Evolutionary conservation across 306 rosid genomes (phyloP).

Genomic region (Inga leiocalycina): DNA sequence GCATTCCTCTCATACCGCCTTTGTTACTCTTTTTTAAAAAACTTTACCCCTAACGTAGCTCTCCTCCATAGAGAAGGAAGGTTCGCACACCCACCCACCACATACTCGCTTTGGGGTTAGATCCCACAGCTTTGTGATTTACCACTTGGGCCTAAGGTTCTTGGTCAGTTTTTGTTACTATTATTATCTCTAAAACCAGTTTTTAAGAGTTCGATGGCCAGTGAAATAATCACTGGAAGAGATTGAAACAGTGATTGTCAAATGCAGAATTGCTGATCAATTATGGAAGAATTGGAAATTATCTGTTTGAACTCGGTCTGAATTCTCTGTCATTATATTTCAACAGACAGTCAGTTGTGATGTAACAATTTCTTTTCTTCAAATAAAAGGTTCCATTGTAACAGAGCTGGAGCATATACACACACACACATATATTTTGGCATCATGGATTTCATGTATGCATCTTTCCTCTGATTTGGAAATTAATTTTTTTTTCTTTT

Average conservation of each 20-base stretch:
- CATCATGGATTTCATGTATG: not conserved
- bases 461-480: not conserved
- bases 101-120: too few relatives aligned
- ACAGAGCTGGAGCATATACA: not conserved
- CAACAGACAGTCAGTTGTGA: not conserved
- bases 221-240: not conserved
- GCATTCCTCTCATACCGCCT: not conserved
- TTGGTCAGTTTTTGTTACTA: not conserved
- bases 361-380: not conserved
- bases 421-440: not conserved
- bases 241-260: conserved; percentile 22
- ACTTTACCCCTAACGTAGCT: too few relatives aligned
- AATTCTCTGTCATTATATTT: conserved; percentile 10
- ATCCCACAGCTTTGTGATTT: too few relatives aligned
- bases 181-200: conserved; percentile 1
- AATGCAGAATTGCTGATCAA: not conserved
- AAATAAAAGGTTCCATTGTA: not conserved
- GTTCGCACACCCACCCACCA: too few relatives aligned
- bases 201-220: not conserved
- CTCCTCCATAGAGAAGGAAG: too few relatives aligned
- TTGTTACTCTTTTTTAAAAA: not conserved
- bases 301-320: not conserved
- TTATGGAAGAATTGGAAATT: not conserved
- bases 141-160: too few relatives aligned
- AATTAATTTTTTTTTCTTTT: not conserved